Conservation (phyloP, 768 basidiomycete genomes). For the Lactarius vividus region DNA sequence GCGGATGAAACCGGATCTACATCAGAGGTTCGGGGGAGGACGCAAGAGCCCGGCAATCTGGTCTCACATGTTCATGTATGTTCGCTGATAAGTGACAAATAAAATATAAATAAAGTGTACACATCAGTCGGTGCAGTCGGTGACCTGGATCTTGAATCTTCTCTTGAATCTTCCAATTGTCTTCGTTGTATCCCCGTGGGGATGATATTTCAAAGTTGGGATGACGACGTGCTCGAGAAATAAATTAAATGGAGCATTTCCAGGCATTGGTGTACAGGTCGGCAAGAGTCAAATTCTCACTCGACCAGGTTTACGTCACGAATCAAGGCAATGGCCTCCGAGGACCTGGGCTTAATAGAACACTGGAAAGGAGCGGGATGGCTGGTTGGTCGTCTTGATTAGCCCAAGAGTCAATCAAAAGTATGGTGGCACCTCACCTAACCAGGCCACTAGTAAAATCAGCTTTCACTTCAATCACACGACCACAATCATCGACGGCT, state of each 20-base stretch:
- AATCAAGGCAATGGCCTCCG: constrained; percentile 31
- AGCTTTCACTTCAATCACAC: constrained; percentile 29
- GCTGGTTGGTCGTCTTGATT: neutral
- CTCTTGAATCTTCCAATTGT: too few species aligned
- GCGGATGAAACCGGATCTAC: too few species aligned
- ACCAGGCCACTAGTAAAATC: constrained; percentile 32
- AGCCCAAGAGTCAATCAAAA: too few species aligned
- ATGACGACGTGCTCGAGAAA: too few species aligned
- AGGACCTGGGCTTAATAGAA: constrained; percentile 32
- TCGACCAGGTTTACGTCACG: neutral
- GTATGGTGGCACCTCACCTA: constrained; percentile 28
- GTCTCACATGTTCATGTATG: too few species aligned
- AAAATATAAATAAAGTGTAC: neutral
- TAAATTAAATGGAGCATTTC: too few species aligned
- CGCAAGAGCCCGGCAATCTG: too few species aligned
- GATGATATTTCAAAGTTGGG: neutral
- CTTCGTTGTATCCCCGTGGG: neutral
- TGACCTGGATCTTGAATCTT: too few species aligned
- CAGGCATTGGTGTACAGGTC: too few species aligned
- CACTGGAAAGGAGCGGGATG: neutral
- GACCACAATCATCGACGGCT: constrained; percentile 30
- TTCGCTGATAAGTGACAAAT: neutral
- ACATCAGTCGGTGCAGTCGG: neutral
- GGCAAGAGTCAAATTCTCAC: too few species aligned
- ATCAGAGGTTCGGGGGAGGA: too few species aligned